These are phyloP conservation scores for Didymosphaeria variabile DNA, from an alignment of 2,329 filamentous ascomycete species.

Conservation along the genomic window DNA sequence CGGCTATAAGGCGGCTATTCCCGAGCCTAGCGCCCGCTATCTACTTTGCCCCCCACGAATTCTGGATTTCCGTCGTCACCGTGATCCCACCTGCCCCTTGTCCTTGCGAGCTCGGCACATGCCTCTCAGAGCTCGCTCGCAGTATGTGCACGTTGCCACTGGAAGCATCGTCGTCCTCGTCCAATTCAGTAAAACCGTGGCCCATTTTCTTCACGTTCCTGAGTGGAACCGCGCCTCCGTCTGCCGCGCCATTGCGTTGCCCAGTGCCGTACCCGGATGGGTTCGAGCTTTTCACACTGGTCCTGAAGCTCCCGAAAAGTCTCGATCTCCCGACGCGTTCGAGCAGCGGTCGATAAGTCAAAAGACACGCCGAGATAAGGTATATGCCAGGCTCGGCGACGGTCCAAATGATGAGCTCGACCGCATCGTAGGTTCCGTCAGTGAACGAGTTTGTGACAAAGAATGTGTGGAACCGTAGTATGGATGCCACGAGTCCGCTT, in stretches of 20 bases:
- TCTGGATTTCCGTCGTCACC: conserved; percentile 6
- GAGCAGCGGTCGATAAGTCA: conserved; percentile 1
- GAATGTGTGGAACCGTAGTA: conserved; percentile 2
- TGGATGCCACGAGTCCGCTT: conserved; percentile 1
- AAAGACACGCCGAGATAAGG: conserved; percentile 3
- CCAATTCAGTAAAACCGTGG: neutral
- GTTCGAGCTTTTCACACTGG: neutral
- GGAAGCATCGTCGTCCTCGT: conserved; percentile 6
- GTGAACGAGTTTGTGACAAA: conserved; percentile 9
- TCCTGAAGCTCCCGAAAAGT: conserved; percentile 3
- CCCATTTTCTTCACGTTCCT: conserved; percentile 5
- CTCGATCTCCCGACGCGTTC: conserved; percentile 1
- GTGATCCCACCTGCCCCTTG: neutral
- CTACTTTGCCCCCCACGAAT: neutral
- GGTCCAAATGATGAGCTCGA: conserved; percentile 8
- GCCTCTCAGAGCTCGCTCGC: neutral
- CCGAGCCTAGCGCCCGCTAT: neutral
- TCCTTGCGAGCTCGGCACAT: neutral
- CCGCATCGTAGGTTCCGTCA: conserved; percentile 6
- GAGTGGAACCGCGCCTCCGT: neutral
- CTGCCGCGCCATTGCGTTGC: neutral
- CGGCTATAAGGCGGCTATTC: neutral
- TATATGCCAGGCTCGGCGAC: conserved; percentile 2
- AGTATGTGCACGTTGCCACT: neutral
- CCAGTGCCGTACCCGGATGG: conserved; percentile 1